Evolutionary conservation across 2,329 filamentous ascomycete genomes (phyloP).

Genomic region (Monosporascus ibericus): DNA sequence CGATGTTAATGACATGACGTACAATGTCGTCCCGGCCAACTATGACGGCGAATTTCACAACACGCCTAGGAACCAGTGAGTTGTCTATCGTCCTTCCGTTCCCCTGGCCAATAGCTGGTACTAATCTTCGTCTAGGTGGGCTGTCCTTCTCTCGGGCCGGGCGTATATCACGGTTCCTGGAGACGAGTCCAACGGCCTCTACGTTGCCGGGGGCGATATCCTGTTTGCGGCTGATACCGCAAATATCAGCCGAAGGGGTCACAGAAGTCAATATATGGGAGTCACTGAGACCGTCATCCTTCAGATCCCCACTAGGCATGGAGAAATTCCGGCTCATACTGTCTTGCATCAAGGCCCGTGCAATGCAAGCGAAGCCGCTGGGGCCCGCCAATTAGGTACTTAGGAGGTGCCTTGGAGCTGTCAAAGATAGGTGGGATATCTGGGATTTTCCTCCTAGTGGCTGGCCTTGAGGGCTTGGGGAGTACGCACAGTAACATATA

Average conservation of each 20-base stretch:
- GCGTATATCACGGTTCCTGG: constrained; percentile 35
- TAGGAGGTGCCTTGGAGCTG: too few relatives aligned
- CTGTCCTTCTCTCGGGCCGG: constrained; percentile 31
- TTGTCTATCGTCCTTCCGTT: not conserved
- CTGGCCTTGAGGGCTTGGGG: too few relatives aligned
- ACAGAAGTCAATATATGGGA: constrained; percentile 4
- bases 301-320: constrained; percentile 6
- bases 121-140: constrained; percentile 20
- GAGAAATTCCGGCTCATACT: constrained; percentile 5
- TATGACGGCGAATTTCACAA: constrained; percentile 36
- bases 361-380: constrained; percentile 12
- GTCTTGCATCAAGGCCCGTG: constrained; percentile 36
- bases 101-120: not conserved
- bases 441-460: too few relatives aligned
- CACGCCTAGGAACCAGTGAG: constrained; percentile 35
- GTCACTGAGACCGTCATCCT: constrained; percentile 3
- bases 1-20: constrained; percentile 25
- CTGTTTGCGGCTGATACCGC: constrained; percentile 29
- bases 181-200: constrained; percentile 24
- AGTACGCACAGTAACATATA: too few relatives aligned
- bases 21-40: constrained; percentile 28
- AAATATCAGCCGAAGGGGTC: constrained; percentile 4
- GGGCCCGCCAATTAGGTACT: constrained; percentile 5
- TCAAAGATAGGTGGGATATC: too few relatives aligned
- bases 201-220: constrained; percentile 30